Percentiles rank a stretch among this genome's conserved stretches.
phyloP scores from a whole-genome alignment of 2,329 filamentous ascomycete species.

The Magnaporthiopsis rhizophila region DNA sequence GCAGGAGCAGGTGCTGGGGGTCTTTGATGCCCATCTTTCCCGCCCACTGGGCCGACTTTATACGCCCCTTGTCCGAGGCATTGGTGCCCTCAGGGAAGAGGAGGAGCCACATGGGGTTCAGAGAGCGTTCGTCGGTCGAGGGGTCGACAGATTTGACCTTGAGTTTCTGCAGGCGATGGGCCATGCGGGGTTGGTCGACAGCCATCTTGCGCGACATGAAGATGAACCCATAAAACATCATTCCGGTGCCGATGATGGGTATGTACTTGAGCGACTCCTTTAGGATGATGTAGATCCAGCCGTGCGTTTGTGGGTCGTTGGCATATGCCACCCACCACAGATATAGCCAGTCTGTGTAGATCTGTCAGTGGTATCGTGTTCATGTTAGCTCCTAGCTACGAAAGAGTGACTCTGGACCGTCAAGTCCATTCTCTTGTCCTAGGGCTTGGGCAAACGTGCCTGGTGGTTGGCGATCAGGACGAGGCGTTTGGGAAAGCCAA shows the following conservation, averaged over 20 bases:
- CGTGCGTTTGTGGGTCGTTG: slow-evolving; percentile 65
- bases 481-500: slow-evolving; percentile 72
- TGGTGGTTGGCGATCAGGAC: slow-evolving; percentile 85
- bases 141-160: slow-evolving; percentile 49
- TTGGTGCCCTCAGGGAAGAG: slow-evolving; percentile 88
- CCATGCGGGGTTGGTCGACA: slow-evolving; percentile 67
- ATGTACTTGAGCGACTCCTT: slow-evolving; percentile 81
- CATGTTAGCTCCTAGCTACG: slow-evolving; percentile 10
- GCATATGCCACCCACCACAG: slow-evolving; percentile 93
- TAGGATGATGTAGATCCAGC: slow-evolving; percentile 81
- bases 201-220: slow-evolving; percentile 89
- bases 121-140: slow-evolving; percentile 31
- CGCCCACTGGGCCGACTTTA: slow-evolving; percentile 67
- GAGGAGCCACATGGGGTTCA: slow-evolving; percentile 82
- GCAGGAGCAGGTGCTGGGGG: slow-evolving; percentile 65
- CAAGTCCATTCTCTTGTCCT: background rate
- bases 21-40: slow-evolving; percentile 67
- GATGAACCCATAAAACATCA: slow-evolving; percentile 83
- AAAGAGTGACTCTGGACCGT: background rate
- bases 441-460: slow-evolving; percentile 26
- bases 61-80: slow-evolving; percentile 59
- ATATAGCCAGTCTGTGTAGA: slow-evolving; percentile 89
- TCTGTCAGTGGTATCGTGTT: slow-evolving; percentile 28
- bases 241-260: slow-evolving; percentile 70
- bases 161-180: slow-evolving; percentile 64